Evolutionary conservation across 805 yeast species (phyloP), one percentile per base, ranked within the genome.

Genomic region (Metschnikowia amazonensis): DNA sequence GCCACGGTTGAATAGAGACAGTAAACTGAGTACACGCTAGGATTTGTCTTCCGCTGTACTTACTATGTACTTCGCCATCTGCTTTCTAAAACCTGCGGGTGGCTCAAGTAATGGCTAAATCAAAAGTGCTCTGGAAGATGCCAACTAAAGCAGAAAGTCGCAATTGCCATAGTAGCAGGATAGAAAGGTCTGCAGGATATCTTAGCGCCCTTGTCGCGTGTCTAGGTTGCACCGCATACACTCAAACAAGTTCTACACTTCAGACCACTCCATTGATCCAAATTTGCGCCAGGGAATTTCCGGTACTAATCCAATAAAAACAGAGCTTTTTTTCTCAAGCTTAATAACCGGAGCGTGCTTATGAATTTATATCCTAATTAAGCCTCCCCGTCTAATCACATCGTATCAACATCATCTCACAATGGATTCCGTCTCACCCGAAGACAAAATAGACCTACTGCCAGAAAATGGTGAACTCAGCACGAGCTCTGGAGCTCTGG

Each of bases 201-300:
- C 38, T 35, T 8, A 37, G 33, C 33, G 41, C 33, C 41, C 41
- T 37, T 37, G 41, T 37, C 41, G 41, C 41, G 41, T 37, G 33
- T 17, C 40, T 18, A 18, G 32, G 41, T 18, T 28, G 32, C 38
- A 35, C n/a, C 38, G 41, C 41, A 37, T 37, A 28, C n/a, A n/a
- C 24, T 18, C 25, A 37, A 37, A 17, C 25, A 28, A 28, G 29
- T 35, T 35, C 23, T 11, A 35, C 16, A 35, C 18, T 20, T 7
- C 24, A 25, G 5, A 36, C 40, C 31, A 25, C 23, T 10, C 6
- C 24, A 18, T 27, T 18, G 4, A 28, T n/a, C 23, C 20, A n/a
- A 13, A 28, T 23, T 18, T 35, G 20, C 18, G 29, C 29, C 20
- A 9, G 28, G 23, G 18, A 35, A 23, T 5, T 4, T 24, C 18